phyloP scores from a whole-genome alignment of 768 basidiomycete genomes.

The Terana coerulea region DNA sequence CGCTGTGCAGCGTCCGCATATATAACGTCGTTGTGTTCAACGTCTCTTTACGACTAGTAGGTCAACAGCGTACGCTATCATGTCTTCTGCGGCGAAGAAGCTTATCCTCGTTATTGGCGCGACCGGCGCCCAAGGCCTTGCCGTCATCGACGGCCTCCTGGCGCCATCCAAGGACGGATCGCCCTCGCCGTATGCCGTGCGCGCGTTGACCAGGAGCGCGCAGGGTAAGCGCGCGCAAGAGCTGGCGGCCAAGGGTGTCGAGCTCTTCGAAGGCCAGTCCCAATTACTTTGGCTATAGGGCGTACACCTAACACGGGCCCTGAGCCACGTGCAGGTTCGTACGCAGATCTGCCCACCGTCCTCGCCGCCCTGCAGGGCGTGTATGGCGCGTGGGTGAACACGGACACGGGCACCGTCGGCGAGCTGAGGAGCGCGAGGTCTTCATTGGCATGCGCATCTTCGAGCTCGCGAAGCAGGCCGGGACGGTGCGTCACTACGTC shows the following conservation, averaged over 20 bases:
- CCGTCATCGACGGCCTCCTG: constrained; percentile 36
- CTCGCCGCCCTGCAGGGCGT: constrained; percentile 28
- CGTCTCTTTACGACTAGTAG: no score
- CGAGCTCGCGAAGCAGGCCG: constrained; percentile 32
- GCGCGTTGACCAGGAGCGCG: constrained; percentile 37
- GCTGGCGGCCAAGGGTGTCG: constrained; percentile 33
- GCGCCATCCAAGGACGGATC: constrained; percentile 30
- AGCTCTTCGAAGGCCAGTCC: constrained; percentile 36
- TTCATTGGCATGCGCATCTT: constrained; percentile 36
- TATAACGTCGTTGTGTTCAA: no score
- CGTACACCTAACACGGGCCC: no score
- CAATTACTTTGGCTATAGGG: no score
- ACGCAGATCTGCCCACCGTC: constrained; percentile 28
- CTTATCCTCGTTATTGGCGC: constrained; percentile 43
- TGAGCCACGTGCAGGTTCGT: no score
- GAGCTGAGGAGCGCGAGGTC: constrained; percentile 34
- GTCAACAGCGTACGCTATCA: no score
- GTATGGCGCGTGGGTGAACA: constrained; percentile 35
- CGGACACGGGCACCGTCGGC: constrained; percentile 33
- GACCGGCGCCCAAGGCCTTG: constrained; percentile 41
- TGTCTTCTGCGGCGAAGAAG: constrained; percentile 20
- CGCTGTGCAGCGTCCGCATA: no score
- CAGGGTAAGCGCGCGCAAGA: constrained; percentile 30
- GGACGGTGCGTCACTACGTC: constrained; percentile 34
- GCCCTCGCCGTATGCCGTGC: constrained; percentile 38